Evolutionary conservation across 148 eudicot species (phyloP), one percentile per base, ranked within the genome.

Genomic region (Limonium bicolor): DNA sequence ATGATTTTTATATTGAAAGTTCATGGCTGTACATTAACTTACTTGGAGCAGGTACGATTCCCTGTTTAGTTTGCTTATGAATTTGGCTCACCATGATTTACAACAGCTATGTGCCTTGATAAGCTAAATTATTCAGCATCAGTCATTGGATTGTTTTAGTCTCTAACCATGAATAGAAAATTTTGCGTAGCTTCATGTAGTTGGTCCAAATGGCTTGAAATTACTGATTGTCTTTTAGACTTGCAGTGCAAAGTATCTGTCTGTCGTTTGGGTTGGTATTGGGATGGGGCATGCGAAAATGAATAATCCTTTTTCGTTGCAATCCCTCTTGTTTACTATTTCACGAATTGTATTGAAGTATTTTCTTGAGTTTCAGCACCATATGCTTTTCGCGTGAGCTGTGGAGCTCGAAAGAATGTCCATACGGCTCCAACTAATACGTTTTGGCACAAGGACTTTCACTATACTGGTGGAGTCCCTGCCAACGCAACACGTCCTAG

Each of bases 401-500:
- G 99, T 30, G 99, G 99, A 61, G 93, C 99, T 22, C 64, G 94
- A 50, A 13, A 57, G 4, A 64, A 92, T 45, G 61, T 92, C 23
- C 79, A 47, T 16, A 67, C 78, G 36, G 20, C 59, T 9, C 95
- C 94, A 53, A 72, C 94, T 23, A 78, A 85, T 54, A 92, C 99
- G 18, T 38, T 61, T 5, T 92, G 99, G 99, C 58, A 73, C 50
- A 92, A 82, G 61, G 99, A 92, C 60, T 78, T 75, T 51, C 77
- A 76, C 33, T 92, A 92, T 53, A 81, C 95, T 1, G 99, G 99
- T 35, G 99, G 99, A 14, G 61, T 81, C 26, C 87, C 84, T 7
- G 57, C 63, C 48, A 81, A 92, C 26, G 99, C 72, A 41, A 78
- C 85, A 60, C 79, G 71, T 21, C 88, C 99, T 13, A 85, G 95